These are phyloP conservation scores for Hirsutella minnesotensis DNA, from an alignment of 2,329 filamentous ascomycete genomes.

Conservation along the genomic window DNA sequence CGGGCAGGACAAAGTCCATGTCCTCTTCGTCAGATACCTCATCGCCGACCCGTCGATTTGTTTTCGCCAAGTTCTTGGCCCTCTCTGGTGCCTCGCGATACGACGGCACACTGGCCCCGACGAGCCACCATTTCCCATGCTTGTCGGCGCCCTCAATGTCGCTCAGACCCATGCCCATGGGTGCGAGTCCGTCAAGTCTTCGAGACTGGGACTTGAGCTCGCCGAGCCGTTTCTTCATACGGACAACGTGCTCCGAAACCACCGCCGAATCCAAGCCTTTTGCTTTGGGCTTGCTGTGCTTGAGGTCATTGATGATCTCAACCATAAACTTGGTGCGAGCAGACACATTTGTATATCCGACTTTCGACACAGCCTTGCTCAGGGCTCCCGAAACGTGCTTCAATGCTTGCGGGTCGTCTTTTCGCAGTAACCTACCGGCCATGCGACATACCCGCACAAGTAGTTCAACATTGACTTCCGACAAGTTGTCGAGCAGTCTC, in stretches of 20 bases:
- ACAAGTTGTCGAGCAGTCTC: slow-evolving; percentile 60
- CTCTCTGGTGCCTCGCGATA: slow-evolving; percentile 8
- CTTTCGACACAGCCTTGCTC: slow-evolving; percentile 56
- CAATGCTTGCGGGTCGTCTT: slow-evolving; percentile 77
- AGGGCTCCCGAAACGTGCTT: slow-evolving; percentile 81
- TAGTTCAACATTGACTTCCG: slow-evolving; percentile 79
- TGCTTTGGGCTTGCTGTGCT: slow-evolving; percentile 83
- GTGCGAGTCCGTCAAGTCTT: slow-evolving; percentile 62
- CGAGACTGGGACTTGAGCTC: slow-evolving; percentile 50
- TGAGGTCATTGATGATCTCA: slow-evolving; percentile 86
- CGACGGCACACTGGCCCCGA: slow-evolving; percentile 78
- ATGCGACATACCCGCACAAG: slow-evolving; percentile 74
- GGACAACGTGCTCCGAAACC: slow-evolving; percentile 68
- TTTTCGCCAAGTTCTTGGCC: slow-evolving; percentile 9
- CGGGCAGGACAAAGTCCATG: slow-evolving; percentile 42
- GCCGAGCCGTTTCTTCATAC: slow-evolving; percentile 81
- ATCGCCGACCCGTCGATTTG: slow-evolving; percentile 8
- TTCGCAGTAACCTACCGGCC: slow-evolving; percentile 69
- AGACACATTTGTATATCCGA: slow-evolving; percentile 60
- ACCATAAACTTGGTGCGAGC: slow-evolving; percentile 96
- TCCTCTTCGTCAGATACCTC: slow-evolving; percentile 30
- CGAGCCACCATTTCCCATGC: slow-evolving; percentile 96
- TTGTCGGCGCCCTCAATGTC: slow-evolving; percentile 78
- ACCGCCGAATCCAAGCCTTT: slow-evolving; percentile 58
- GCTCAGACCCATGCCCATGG: slow-evolving; percentile 66